Evolutionary conservation across 2,329 filamentous ascomycete genomes (phyloP).

Genomic region (Colletotrichum salicis): DNA sequence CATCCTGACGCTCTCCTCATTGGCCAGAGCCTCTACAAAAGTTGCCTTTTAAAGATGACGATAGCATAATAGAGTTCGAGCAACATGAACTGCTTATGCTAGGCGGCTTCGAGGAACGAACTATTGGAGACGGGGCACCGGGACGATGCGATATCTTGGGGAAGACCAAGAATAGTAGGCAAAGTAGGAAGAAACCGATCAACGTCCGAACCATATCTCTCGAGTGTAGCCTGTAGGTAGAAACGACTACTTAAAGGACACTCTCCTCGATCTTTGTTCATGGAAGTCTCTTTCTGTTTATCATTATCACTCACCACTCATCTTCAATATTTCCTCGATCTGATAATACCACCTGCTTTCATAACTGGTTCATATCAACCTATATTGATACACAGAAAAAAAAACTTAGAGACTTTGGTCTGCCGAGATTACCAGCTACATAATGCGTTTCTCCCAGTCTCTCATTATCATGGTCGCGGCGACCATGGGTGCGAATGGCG

Average conservation of each 20-base stretch:
- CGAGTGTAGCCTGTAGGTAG: background rate
- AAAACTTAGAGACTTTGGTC: background rate
- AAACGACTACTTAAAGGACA: conserved; percentile 1
- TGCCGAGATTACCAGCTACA: background rate
- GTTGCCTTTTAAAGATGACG: background rate
- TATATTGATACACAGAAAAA: background rate
- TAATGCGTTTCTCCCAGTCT: conserved; percentile 32
- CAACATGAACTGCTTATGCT: background rate
- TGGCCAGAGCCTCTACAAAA: background rate
- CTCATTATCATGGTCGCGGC: conserved; percentile 33
- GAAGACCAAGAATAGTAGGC: background rate
- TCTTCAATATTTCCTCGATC: background rate
- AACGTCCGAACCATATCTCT: background rate
- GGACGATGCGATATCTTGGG: conserved; percentile 2
- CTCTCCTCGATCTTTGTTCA: background rate
- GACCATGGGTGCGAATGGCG: conserved; percentile 29
- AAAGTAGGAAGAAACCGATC: background rate
- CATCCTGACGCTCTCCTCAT: background rate
- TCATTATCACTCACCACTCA: background rate
- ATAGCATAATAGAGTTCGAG: conserved; percentile 24
- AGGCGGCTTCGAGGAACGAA: conserved; percentile 13
- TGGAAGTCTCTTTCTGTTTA: background rate
- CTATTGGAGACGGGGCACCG: conserved; percentile 5
- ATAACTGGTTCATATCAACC: background rate
- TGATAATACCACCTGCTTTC: background rate